phyloP scores from a whole-genome alignment of 73 alveolate genomes.

The Uronychia setigera region DNA sequence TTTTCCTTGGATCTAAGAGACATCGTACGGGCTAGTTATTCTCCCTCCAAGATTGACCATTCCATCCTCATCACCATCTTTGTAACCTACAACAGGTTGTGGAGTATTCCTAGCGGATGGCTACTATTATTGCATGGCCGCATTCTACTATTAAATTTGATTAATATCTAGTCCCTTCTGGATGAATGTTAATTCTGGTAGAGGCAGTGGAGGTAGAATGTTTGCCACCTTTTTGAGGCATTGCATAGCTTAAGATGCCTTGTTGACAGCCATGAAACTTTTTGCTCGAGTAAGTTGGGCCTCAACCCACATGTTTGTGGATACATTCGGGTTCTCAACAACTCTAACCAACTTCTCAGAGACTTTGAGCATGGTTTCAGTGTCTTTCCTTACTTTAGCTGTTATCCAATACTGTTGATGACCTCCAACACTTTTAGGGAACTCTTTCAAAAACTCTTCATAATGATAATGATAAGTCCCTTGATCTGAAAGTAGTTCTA shows the following conservation, averaged over 20 bases:
- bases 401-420: constrained; percentile 2
- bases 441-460: constrained; percentile 4
- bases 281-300: constrained; percentile 25
- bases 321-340: constrained; percentile 4
- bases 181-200: constrained; percentile 22
- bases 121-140: not conserved
- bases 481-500: not conserved
- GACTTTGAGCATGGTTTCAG: not conserved
- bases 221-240: constrained; percentile 9
- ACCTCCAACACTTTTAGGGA: constrained; percentile 19
- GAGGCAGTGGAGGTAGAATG: constrained; percentile 45
- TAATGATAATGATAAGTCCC: not conserved
- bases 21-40: not conserved
- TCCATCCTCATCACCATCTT: not conserved
- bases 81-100: not conserved
- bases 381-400: not conserved
- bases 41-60: not conserved
- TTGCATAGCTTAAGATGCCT: constrained; percentile 10
- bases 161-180: not conserved
- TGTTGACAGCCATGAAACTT: not conserved
- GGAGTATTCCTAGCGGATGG: not conserved
- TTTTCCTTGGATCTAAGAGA: not conserved
- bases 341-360: constrained; percentile 10
- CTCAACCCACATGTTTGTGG: constrained; percentile 35
- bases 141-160: too few relatives aligned